Evolutionary conservation across 208 protist species (phyloP).

Genomic region (Tritrichomonas musculus): DNA sequence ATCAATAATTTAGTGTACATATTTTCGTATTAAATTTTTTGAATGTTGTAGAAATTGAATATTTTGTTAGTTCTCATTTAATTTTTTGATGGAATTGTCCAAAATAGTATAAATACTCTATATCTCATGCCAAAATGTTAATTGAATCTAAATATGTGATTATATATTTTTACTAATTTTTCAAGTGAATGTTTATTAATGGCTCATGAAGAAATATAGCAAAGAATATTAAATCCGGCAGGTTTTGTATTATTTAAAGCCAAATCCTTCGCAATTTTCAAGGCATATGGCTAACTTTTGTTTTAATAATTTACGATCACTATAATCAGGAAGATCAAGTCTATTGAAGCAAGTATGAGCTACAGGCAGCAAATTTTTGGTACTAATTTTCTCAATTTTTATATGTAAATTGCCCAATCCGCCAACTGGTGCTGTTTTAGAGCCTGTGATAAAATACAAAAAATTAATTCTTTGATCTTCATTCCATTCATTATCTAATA

Average conservation of each 20-base stretch:
- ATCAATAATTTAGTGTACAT: too few species aligned
- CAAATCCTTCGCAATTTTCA: slow-evolving; percentile 49
- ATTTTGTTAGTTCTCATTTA: too few species aligned
- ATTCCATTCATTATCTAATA: slow-evolving; percentile 52
- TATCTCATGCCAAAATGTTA: too few species aligned
- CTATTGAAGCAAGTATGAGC: slow-evolving; percentile 73
- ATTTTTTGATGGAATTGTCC: too few species aligned
- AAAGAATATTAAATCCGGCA: too few species aligned
- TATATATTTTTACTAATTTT: too few species aligned
- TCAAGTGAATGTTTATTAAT: too few species aligned
- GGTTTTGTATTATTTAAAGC: slow-evolving; percentile 38
- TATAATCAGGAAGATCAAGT: slow-evolving; percentile 70
- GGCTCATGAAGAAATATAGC: too few species aligned
- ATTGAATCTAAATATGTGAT: too few species aligned
- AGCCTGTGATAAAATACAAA: slow-evolving; percentile 58
- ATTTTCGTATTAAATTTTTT: too few species aligned
- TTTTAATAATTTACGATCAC: slow-evolving; percentile 55
- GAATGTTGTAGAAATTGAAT: too few species aligned
- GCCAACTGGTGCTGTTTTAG: slow-evolving; percentile 17
- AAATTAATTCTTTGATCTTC: slow-evolving; percentile 52
- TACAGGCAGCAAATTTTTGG: slow-evolving; percentile 58
- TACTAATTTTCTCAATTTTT: slow-evolving; percentile 39
- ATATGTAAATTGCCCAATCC: neutral
- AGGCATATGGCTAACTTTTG: slow-evolving; percentile 49
- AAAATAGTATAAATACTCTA: too few species aligned